Conservation (phyloP, 306 rosid genomes). For the Castanea crenata region DNA sequence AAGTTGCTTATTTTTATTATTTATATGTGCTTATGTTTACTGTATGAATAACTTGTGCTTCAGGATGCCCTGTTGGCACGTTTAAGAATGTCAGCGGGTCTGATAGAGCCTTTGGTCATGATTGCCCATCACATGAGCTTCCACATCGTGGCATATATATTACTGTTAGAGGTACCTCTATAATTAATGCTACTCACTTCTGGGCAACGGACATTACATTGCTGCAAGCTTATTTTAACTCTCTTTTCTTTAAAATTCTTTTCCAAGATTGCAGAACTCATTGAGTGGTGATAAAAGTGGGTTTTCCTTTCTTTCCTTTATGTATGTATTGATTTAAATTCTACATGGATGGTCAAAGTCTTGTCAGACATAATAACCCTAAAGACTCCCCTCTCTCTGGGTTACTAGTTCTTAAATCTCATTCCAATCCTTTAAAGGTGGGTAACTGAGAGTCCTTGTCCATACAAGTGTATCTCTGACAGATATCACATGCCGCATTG, state of each 20-base stretch:
- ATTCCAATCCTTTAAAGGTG: constrained; percentile 34
- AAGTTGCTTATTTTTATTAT: constrained; percentile 3
- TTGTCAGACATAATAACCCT: neutral
- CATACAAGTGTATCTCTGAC: constrained; percentile 51
- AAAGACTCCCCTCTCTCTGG: neutral
- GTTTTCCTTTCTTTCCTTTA: neutral
- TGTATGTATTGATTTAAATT: neutral
- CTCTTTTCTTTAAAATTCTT: constrained; percentile 11
- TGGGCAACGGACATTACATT: constrained; percentile 8
- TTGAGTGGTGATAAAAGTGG: neutral
- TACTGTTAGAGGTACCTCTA: constrained; percentile 70
- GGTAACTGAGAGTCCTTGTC: constrained; percentile 56
- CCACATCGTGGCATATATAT: constrained; percentile 73
- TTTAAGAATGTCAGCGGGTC: constrained; percentile 83
- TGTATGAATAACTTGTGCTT: constrained; percentile 17
- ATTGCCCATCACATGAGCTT: constrained; percentile 63
- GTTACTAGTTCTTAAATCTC: neutral
- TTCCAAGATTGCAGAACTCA: neutral
- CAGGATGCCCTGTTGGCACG: constrained; percentile 98
- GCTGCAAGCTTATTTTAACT: constrained; percentile 9
- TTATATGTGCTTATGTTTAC: neutral
- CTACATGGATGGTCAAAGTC: neutral
- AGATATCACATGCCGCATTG: constrained; percentile 60
- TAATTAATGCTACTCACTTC: neutral
- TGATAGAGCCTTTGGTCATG: constrained; percentile 63